These are phyloP conservation scores for Suillus tomentosus DNA, from an alignment of 768 basidiomycete genomes.

Conservation along the genomic window DNA sequence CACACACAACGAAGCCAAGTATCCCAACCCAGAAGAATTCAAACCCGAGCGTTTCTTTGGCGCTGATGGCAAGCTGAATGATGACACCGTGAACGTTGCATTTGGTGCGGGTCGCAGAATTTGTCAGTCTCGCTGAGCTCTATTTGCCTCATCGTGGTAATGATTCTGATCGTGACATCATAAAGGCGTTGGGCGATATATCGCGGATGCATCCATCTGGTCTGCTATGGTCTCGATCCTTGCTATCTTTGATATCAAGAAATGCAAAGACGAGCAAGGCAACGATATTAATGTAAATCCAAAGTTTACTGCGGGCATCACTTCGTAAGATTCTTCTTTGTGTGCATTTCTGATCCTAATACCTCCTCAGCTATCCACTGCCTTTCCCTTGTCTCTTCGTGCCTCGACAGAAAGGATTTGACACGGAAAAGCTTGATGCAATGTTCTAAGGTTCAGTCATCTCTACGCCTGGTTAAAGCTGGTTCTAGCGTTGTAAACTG, in stretches of 20 bases:
- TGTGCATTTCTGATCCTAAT: constrained; percentile 6
- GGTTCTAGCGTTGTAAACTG: neutral
- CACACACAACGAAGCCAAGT: constrained; percentile 37
- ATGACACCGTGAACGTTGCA: constrained; percentile 31
- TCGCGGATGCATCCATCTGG: constrained; percentile 45
- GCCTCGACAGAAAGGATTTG: constrained; percentile 26
- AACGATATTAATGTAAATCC: constrained; percentile 26
- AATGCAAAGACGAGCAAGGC: constrained; percentile 28
- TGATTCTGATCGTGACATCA: neutral
- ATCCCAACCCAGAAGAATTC: constrained; percentile 36
- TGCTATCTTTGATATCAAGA: constrained; percentile 37
- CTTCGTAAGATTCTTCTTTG: constrained; percentile 24
- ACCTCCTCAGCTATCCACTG: constrained; percentile 23
- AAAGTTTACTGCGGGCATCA: constrained; percentile 26
- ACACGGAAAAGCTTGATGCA: constrained; percentile 20
- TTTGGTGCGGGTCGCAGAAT: constrained; percentile 42
- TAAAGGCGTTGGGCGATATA: constrained; percentile 42
- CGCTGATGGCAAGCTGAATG: constrained; percentile 24
- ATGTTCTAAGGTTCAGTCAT: constrained; percentile 19
- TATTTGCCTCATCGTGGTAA: neutral
- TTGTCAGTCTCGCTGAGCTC: constrained; percentile 13
- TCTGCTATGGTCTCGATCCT: constrained; percentile 36
- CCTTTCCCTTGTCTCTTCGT: constrained; percentile 28
- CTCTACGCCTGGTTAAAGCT: neutral
- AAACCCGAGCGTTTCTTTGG: constrained; percentile 38